Percentiles rank a stretch among this genome's conserved stretches.
Evolutionary conservation across 2,329 filamentous ascomycete species (phyloP).

Genomic region (Ilyonectria destructans): DNA sequence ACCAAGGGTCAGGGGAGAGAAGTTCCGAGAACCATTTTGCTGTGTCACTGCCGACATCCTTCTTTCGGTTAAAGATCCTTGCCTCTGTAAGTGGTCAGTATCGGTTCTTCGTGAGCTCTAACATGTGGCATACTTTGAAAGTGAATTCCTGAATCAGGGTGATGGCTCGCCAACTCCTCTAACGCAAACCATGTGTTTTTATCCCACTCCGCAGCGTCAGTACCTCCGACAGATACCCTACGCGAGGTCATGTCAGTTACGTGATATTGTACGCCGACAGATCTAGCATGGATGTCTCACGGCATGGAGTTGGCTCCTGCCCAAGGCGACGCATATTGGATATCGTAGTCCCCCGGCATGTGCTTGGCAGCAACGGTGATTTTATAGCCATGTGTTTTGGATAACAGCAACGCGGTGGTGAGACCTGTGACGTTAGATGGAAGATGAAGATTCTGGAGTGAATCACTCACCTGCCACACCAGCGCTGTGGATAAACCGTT

Average conservation of each 20-base stretch:
- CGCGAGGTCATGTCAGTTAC: not conserved
- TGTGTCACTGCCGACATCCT: conserved; percentile 27
- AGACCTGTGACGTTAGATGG: conserved; percentile 14
- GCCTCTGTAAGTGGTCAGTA: conserved; percentile 20
- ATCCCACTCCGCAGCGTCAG: conserved; percentile 28
- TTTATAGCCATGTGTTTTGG: conserved; percentile 23
- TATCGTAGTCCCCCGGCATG: conserved; percentile 32
- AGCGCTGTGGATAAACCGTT: conserved; percentile 8
- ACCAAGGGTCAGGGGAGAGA: conserved; percentile 30
- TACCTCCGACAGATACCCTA: conserved; percentile 16
- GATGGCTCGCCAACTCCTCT: conserved; percentile 18
- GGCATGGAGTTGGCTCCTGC: conserved; percentile 26
- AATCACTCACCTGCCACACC: conserved; percentile 24
- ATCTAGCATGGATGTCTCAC: conserved; percentile 5
- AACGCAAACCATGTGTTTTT: conserved; percentile 25
- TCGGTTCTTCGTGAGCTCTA: not conserved
- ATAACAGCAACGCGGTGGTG: conserved; percentile 25
- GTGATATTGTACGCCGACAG: not conserved
- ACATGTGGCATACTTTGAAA: conserved; percentile 17
- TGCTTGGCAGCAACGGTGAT: conserved; percentile 27
- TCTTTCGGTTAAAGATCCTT: conserved; percentile 28
- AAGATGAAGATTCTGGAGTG: not conserved
- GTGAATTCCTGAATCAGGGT: conserved; percentile 24
- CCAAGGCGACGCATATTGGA: conserved; percentile 26
- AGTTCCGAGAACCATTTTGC: conserved; percentile 33